Conservation (phyloP, 495 filamentous ascomycete species). For the Endocarpon pusillum region DNA sequence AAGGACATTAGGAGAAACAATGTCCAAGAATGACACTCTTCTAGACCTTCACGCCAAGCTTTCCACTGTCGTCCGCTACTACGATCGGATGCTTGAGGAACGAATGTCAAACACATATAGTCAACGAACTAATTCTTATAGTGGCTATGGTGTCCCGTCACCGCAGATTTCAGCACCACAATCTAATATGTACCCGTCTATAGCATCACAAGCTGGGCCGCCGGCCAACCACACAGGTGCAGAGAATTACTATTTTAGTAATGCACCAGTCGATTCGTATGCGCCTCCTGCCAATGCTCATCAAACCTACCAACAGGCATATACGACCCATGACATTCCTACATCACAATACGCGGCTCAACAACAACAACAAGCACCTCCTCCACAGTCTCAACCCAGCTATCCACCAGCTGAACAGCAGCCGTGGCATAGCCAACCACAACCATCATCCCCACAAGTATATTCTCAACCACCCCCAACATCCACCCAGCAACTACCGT, state of each 20-base stretch:
- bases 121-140: constrained; percentile 47
- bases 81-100: constrained; percentile 95
- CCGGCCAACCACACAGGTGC: constrained; percentile 34
- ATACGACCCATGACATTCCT: constrained; percentile 11
- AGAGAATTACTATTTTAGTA: constrained; percentile 70
- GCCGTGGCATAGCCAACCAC: constrained; percentile 9
- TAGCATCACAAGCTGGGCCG: constrained; percentile 36
- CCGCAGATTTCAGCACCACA: constrained; percentile 31
- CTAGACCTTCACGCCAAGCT: constrained; percentile 90
- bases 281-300: constrained; percentile 21
- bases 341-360: constrained; percentile 14
- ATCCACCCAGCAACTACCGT: constrained; percentile 5
- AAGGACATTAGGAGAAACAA: constrained; percentile 92
- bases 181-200: constrained; percentile 48
- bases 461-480: constrained; percentile 8
- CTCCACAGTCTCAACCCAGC: constrained; percentile 8
- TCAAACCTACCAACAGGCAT: constrained; percentile 18
- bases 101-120: constrained; percentile 82
- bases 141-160: constrained; percentile 22
- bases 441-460: constrained; percentile 12
- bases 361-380: constrained; percentile 6
- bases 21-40: constrained; percentile 97
- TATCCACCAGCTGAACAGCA: constrained; percentile 15
- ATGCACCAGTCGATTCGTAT: constrained; percentile 30
- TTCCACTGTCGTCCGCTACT: constrained; percentile 94